Evolutionary conservation across 352 stramenopile species (phyloP).

Genomic region (Chloridella minuta): DNA sequence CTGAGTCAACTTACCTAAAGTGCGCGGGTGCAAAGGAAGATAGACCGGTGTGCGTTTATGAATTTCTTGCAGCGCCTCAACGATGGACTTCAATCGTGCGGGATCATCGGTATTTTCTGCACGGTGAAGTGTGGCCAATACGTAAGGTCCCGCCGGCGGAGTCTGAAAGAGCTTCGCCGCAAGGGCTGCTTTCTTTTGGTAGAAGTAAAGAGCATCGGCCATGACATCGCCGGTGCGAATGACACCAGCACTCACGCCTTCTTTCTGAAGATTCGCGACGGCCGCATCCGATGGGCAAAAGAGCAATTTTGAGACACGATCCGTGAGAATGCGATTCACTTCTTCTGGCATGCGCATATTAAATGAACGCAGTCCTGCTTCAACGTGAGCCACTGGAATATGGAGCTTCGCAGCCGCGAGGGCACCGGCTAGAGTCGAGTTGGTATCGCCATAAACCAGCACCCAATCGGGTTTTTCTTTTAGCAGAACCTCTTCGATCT

Average conservation of each 20-base stretch:
- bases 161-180: neutral
- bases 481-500: slow-evolving; percentile 10
- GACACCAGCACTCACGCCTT: neutral
- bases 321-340: slow-evolving; percentile 6
- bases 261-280: neutral
- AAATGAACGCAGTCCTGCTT: slow-evolving; percentile 1
- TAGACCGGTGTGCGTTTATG: neutral
- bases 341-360: slow-evolving; percentile 3
- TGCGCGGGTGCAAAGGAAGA: neutral
- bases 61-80: neutral
- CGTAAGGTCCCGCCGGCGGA: neutral
- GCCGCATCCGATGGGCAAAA: neutral
- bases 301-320: neutral
- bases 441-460: slow-evolving; percentile 2
- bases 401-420: neutral
- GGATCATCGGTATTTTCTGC: slow-evolving; percentile 1
- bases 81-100: neutral
- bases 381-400: neutral
- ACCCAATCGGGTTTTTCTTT: slow-evolving; percentile 11
- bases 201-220: too few species aligned
- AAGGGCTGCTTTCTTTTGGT: too few species aligned
- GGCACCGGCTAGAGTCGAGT: slow-evolving; percentile 1
- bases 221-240: too few species aligned
- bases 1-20: neutral
- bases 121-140: slow-evolving; percentile 3